phyloP scores from a whole-genome alignment of 345 rosid species.

The Salix koriyanagi region DNA sequence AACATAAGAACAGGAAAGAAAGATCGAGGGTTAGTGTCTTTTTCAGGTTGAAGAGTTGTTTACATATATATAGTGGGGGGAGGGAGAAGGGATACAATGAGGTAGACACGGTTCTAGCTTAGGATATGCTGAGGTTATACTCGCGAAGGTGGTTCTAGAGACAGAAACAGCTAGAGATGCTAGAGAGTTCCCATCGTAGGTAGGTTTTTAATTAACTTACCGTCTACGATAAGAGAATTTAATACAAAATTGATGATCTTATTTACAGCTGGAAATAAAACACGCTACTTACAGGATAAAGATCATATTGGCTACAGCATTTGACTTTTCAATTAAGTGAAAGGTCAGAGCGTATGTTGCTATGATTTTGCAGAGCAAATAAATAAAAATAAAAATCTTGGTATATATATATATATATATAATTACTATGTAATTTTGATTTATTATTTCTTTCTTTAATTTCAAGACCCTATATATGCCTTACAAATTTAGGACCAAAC shows the following conservation, averaged over 20 bases:
- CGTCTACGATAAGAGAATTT: background rate
- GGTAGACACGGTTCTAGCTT: background rate
- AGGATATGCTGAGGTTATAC: slow-evolving; percentile 14
- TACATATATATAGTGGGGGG: slow-evolving; percentile 5
- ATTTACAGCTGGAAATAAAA: background rate
- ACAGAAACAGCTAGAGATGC: background rate
- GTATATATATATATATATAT: no score
- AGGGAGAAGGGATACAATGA: background rate
- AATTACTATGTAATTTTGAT: no score
- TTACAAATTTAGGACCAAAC: no score
- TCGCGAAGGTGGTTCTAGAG: slow-evolving; percentile 1
- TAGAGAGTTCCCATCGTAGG: background rate
- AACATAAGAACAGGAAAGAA: slow-evolving; percentile 11
- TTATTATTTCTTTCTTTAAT: no score
- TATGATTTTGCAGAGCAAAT: background rate
- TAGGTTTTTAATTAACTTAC: background rate
- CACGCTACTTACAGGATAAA: background rate
- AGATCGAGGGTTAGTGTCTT: slow-evolving; percentile 1
- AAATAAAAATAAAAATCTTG: no score
- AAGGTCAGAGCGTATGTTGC: background rate
- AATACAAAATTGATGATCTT: background rate
- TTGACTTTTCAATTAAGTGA: background rate
- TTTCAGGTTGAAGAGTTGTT: background rate
- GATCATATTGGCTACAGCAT: background rate
- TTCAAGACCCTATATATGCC: no score